Evolutionary conservation across 1,284 basidiomycete species (phyloP), one percentile per base, ranked within the genome.

Genomic region (Trametes pubescens): DNA sequence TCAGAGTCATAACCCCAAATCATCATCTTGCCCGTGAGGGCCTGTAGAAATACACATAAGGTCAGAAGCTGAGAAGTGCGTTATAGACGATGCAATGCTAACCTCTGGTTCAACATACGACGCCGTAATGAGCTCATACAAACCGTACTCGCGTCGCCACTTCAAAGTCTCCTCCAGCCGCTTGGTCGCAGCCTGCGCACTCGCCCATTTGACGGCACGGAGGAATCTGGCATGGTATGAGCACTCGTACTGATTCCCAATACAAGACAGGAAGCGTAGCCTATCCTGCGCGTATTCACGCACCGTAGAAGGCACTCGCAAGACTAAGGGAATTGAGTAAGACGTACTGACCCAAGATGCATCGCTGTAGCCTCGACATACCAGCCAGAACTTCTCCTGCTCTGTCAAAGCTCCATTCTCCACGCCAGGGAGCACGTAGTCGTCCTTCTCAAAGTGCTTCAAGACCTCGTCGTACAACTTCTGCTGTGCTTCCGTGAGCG

Each of bases 311-410:
- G 75, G 73, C 90, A 92, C 69, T 93, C 91, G 68, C 83, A 82
- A 1, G 88, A 89, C 84, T 84, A 52, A 4, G 14, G 21, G 18
- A 9, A 22, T 49, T 18, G 22, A 26, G 24, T 54, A 34, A 48
- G 54, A 16, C 9, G 26, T 66, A 34, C 29, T 16, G 65, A 14
- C 34, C 47, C 34, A 18, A 13, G 16, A 11, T 18, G 22, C 8
- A 51, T 6, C 10, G 18, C 40, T 9, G 7, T 14, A 11, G 35
- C 40, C 4, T 49, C 47, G 46, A 78, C 84, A 62, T 65, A 86
- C 84, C 72, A 93, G 79, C 90, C 91, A 93, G 74, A 91, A 91
- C 75, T 86, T 86, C 74, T 93, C 91, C 51, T 81, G 82, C 51
- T 91, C 90, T 51, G 69, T 80, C 52, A 92, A 76, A 52, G 78